These are phyloP conservation scores for Aristolochia californica DNA, from an alignment of 164 flowering plant species.

Conservation along the genomic window DNA sequence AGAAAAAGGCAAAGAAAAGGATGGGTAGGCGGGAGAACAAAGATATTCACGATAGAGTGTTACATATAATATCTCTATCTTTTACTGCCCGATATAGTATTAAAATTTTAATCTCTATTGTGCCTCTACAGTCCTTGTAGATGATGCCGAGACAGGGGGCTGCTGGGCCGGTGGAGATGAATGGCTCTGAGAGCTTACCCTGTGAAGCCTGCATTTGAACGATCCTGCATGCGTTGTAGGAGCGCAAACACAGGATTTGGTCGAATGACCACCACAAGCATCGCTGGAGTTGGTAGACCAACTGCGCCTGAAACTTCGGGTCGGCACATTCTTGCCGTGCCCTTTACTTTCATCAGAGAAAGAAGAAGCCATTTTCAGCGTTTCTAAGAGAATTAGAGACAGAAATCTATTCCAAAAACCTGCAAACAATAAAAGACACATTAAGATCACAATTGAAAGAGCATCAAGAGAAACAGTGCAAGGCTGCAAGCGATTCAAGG, in stretches of 20 bases:
- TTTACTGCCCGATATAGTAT: neutral
- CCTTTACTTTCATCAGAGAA: neutral
- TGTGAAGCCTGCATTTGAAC: slow-evolving; percentile 22
- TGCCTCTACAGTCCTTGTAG: slow-evolving; percentile 17
- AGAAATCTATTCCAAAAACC: neutral
- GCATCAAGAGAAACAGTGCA: too few relatives aligned
- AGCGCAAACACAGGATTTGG: slow-evolving; percentile 18
- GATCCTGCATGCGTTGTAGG: slow-evolving; percentile 19
- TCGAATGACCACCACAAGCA: neutral
- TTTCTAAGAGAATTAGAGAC: neutral
- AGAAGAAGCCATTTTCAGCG: slow-evolving; percentile 11
- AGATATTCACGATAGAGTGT: neutral
- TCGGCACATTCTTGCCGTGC: slow-evolving; percentile 1
- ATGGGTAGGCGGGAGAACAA: neutral
- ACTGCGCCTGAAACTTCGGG: slow-evolving; percentile 7
- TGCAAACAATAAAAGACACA: neutral
- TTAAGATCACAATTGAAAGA: too few relatives aligned
- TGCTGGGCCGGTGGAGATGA: slow-evolving; percentile 10
- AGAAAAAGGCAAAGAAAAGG: neutral
- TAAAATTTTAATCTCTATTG: slow-evolving; percentile 2
- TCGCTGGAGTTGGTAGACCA: slow-evolving; percentile 5
- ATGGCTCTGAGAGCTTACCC: slow-evolving; percentile 16
- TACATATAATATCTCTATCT: neutral
- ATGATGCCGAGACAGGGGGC: slow-evolving; percentile 11
- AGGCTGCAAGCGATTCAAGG: too few relatives aligned